Base-by-base conservation (phyloP, 202 grass and related monocot species). In the Setaria italica region DNA sequence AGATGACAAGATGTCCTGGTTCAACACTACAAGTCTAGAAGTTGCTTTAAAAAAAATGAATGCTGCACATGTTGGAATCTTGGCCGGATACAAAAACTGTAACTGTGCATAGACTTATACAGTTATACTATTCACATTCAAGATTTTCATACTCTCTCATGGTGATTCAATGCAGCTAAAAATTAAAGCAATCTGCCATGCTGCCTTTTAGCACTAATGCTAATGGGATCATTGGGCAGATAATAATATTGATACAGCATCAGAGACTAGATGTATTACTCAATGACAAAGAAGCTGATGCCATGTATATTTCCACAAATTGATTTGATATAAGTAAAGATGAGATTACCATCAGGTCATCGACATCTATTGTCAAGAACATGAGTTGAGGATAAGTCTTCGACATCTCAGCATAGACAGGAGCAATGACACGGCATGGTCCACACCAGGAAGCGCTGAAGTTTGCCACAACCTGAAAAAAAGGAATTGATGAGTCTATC, bases 371-470 rank as follows among this genome's bases (percentile, higher is more conserved):
- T 80, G 88, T 88, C 85, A 99, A 91, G 87, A 99, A 99, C 93
- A 95, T 91, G 67, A 99, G 63, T 47, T 91, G 91, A 87, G 93
- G 88, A 78, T 92, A 95, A 67, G 91, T 94, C 88, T 94, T 88
- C 74, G 96, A 99, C 80, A 92, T 84, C 57, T 99, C 88, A 67
- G 76, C 88, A 91, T 99, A 99, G 53, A 91, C 32, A 69, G 96
- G 90, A 66, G 90, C 83, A 85, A 99, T 94, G 68, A 95, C 86
- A 77, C 91, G 91, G 47, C 96, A 99, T 86, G 96, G 96, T 10
- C 94, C 94, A 81, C 97, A 97, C 97, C 97, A 99, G 69, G 91
- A 79, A 71, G 97, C 97, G 9, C 94, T 94, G 68, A 99, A 99
- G 88, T 99, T 99, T 64, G 88, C 97, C 62, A 99, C 94, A 68